Evolutionary conservation across 192 early-diverging fungal genomes (phyloP), one percentile per base, ranked within the genome.

Genomic region (Rhizoclosmatium globosum): DNA sequence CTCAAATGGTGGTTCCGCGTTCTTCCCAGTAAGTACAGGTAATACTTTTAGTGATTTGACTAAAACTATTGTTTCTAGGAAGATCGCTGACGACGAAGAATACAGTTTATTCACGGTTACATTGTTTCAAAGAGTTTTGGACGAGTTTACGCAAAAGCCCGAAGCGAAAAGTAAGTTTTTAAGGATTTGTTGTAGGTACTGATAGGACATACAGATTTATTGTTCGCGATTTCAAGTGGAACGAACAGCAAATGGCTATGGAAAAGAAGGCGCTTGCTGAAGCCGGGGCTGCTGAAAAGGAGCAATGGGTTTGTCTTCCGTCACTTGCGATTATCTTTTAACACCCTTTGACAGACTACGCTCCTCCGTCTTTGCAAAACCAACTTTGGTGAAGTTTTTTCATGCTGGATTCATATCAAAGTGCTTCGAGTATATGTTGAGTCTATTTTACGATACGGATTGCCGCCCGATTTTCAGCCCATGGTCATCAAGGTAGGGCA

Each of bases 1-100:
- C 97, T 2, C 89, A 93, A 59, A 97, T 97, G 95, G 94, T 99
- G 11, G 97, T 99, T 23, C 98, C 98, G 13, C 91, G 98, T 61
- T 99, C 97, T 2, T 91, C 94, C 60, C 82, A 86, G 94, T 96
- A 91, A 76, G 89, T 84, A 31, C 9, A 4, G 47, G n/a, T 73
- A 71, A 56, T 60, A 58, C 23, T 61, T 2, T 42, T 42, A 56
- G 3, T 46, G 58, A 47, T 47, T 6, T 47, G n/a, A 71, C n/a
- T 45, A 7, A 2, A 21, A 41, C 21, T 47, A 31, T 64, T 72
- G 15, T 47, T n/a, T 17, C 47, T 74, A 93, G 92, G 61, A 90
- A 90, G 85, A 94, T 99, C 77, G 89, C 94, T 1, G 95, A 98
- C 76, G 98, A 99, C 84, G 89, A 96, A n/a, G 98, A 99, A 62